Conservation (phyloP, 140 eudicot species). For the Erigeron philadelphicus region DNA sequence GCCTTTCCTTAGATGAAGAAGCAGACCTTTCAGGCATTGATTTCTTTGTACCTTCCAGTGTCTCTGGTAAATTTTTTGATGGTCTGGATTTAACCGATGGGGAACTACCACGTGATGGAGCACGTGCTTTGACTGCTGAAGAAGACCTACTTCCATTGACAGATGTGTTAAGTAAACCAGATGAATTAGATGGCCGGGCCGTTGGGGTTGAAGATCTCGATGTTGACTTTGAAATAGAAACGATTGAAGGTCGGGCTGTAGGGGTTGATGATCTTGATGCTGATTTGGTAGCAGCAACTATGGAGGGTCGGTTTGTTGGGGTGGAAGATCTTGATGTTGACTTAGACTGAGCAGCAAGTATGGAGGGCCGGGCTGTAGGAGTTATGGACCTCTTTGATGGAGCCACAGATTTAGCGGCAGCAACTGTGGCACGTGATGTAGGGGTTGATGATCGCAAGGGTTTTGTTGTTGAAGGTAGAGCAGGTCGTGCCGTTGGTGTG, state of each 20-base stretch:
- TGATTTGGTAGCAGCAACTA: constrained; percentile 15
- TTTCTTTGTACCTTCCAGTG: constrained; percentile 9
- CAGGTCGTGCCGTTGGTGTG: constrained; percentile 41
- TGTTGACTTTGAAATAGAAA: constrained; percentile 35
- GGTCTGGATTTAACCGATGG: constrained; percentile 54
- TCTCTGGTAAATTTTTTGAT: constrained; percentile 35
- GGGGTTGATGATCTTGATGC: constrained; percentile 31
- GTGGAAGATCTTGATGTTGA: constrained; percentile 31
- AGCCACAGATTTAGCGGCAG: constrained; percentile 39
- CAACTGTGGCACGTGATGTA: constrained; percentile 41
- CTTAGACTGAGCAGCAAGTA: constrained; percentile 12
- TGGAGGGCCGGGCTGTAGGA: constrained; percentile 33
- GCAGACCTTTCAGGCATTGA: constrained; percentile 39
- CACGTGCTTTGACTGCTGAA: constrained; percentile 30
- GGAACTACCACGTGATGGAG: constrained; percentile 39
- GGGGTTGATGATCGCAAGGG: constrained; percentile 50
- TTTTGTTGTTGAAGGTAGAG: constrained; percentile 35
- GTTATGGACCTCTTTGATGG: constrained; percentile 51
- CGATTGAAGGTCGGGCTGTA: constrained; percentile 39
- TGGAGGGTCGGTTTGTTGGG: constrained; percentile 32
- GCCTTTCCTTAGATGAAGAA: constrained; percentile 40
- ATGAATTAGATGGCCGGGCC: constrained; percentile 37
- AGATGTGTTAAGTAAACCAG: constrained; percentile 29
- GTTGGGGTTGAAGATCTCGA: constrained; percentile 69
- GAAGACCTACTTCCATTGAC: constrained; percentile 32